Percentiles rank a stretch among this genome's conserved stretches.
phyloP scores from a whole-genome alignment of 306 rosid species.

The Cucumis sativus region Cucumber_9930_V3 NC_026660.2:6893501-6894000 shows the following conservation, averaged over 20 bases:
- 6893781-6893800: background rate
- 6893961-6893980: slow-evolving; percentile 99
- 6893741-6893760: background rate
- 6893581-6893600: background rate
- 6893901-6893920: slow-evolving; percentile 12
- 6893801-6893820: background rate
- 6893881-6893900: background rate
- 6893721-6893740: background rate
- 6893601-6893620: background rate
- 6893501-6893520: slow-evolving; percentile 45
- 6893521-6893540: slow-evolving; percentile 66
- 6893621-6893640: background rate
- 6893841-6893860: background rate
- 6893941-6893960: slow-evolving; percentile 98
- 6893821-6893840: background rate
- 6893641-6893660: background rate
- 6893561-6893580: background rate
- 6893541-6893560: slow-evolving; percentile 36
- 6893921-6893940: slow-evolving; percentile 50
- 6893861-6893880: background rate
- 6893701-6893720: background rate
- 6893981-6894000: slow-evolving; percentile 95
- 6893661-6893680: background rate
- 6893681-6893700: background rate
- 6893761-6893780: background rate